Conservation (phyloP, 1,284 basidiomycete species). For the Coniferiporia weirii region DNA sequence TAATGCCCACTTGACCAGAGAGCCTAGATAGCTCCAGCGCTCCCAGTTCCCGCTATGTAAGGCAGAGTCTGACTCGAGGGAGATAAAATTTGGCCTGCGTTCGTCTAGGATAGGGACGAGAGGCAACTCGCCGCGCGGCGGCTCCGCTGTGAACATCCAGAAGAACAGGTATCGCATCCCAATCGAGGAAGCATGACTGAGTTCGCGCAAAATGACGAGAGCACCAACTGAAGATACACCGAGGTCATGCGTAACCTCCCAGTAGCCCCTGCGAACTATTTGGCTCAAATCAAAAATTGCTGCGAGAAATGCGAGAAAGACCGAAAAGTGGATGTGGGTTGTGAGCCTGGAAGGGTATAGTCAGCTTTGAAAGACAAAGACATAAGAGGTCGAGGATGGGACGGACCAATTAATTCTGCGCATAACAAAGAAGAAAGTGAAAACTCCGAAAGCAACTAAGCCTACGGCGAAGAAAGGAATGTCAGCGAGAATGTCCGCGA, state of each 20-base stretch:
- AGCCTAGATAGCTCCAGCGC: conserved; percentile 54
- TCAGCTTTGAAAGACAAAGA: conserved; percentile 7
- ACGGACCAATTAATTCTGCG: conserved; percentile 55
- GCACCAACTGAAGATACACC: conserved; percentile 32
- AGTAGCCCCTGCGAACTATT: conserved; percentile 39
- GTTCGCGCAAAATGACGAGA: conserved; percentile 52
- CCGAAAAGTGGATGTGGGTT: conserved; percentile 51
- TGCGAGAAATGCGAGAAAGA: conserved; percentile 55
- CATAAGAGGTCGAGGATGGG: background rate
- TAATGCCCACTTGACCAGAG: conserved; percentile 45
- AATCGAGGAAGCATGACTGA: conserved; percentile 50
- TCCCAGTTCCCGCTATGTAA: conserved; percentile 57
- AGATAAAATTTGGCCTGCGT: conserved; percentile 22
- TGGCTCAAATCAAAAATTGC: conserved; percentile 61
- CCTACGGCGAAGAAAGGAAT: conserved; percentile 67
- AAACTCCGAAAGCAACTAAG: conserved; percentile 57
- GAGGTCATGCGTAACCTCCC: conserved; percentile 24
- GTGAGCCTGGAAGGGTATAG: conserved; percentile 35
- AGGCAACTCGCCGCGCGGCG: conserved; percentile 42
- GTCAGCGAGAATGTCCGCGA: conserved; percentile 55
- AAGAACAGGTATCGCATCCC: conserved; percentile 61
- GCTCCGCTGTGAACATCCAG: conserved; percentile 58
- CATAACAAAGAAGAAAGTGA: conserved; percentile 55
- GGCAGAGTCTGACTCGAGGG: conserved; percentile 20
- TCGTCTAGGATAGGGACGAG: conserved; percentile 18